Conservation (phyloP, 75 land plant genomes). For the Pinus taeda region DNA sequence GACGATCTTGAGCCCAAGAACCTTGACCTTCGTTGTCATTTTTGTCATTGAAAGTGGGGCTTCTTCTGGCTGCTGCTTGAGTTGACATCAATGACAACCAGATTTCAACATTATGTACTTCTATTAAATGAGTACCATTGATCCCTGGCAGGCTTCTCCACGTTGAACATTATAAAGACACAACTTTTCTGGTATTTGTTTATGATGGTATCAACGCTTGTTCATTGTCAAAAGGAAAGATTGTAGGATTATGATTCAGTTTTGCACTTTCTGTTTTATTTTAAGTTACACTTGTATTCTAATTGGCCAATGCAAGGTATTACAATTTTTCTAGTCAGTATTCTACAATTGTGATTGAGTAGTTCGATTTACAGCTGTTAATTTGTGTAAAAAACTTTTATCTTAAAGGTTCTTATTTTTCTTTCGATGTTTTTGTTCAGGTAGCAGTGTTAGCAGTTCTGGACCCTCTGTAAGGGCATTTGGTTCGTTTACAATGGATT, state of each 20-base stretch:
- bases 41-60: too few relatives aligned
- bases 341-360: background rate
- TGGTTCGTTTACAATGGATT: constrained; percentile 77
- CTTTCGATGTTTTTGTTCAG: background rate
- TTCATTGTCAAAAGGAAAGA: background rate
- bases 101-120: too few relatives aligned
- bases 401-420: background rate
- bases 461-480: constrained; percentile 43
- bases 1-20: too few relatives aligned
- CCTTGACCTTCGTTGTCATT: too few relatives aligned
- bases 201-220: background rate
- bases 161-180: too few relatives aligned
- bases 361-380: background rate
- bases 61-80: too few relatives aligned
- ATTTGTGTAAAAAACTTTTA: background rate
- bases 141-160: too few relatives aligned
- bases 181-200: background rate
- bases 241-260: background rate
- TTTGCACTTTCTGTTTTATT: background rate
- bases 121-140: too few relatives aligned
- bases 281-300: background rate
- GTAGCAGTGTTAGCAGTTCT: background rate
- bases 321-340: background rate
- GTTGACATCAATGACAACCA: too few relatives aligned
- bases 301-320: background rate